phyloP scores from a whole-genome alignment of 2,329 filamentous ascomycete genomes.

The Sarocladium oryzae region DNA sequence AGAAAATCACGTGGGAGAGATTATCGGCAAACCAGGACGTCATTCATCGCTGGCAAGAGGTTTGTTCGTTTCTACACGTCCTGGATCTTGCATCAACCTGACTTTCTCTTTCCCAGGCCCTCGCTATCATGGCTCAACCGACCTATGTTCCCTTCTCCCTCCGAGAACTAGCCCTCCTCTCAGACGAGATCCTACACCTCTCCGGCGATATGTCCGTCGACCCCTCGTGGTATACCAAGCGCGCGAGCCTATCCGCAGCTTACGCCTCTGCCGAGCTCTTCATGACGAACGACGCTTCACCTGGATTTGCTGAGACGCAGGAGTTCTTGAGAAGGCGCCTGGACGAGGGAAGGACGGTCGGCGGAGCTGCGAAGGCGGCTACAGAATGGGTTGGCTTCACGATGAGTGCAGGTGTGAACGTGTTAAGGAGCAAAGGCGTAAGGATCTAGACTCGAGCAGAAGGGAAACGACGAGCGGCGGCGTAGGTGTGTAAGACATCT shows the following conservation, averaged over 20 bases:
- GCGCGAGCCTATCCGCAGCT: slow-evolving; percentile 47
- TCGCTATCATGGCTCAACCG: slow-evolving; percentile 85
- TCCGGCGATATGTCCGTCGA: slow-evolving; percentile 79
- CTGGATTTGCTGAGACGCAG: slow-evolving; percentile 68
- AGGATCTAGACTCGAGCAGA: slow-evolving; percentile 49
- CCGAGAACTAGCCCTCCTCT: slow-evolving; percentile 69
- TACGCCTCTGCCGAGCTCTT: slow-evolving; percentile 77
- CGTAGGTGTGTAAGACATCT: not conserved
- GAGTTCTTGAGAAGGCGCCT: slow-evolving; percentile 73
- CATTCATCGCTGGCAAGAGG: slow-evolving; percentile 79
- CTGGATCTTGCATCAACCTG: not conserved
- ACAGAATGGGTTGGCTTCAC: slow-evolving; percentile 80
- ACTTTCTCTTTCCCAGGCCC: slow-evolving; percentile 50
- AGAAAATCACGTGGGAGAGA: slow-evolving; percentile 67
- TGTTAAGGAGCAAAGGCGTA: slow-evolving; percentile 81
- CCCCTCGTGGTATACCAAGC: slow-evolving; percentile 74
- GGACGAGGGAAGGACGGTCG: slow-evolving; percentile 59
- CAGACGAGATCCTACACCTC: slow-evolving; percentile 90
- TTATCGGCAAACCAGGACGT: slow-evolving; percentile 68
- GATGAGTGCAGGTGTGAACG: slow-evolving; percentile 67
- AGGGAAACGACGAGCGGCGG: not conserved
- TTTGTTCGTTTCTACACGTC: slow-evolving; percentile 27
- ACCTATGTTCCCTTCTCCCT: slow-evolving; percentile 69
- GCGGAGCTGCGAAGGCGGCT: slow-evolving; percentile 55
- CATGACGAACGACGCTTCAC: slow-evolving; percentile 82